Percentiles rank a stretch among this genome's conserved stretches.
Evolutionary conservation across 179 eudicot species (phyloP).

Genomic region (Silene noctiflora): DNA sequence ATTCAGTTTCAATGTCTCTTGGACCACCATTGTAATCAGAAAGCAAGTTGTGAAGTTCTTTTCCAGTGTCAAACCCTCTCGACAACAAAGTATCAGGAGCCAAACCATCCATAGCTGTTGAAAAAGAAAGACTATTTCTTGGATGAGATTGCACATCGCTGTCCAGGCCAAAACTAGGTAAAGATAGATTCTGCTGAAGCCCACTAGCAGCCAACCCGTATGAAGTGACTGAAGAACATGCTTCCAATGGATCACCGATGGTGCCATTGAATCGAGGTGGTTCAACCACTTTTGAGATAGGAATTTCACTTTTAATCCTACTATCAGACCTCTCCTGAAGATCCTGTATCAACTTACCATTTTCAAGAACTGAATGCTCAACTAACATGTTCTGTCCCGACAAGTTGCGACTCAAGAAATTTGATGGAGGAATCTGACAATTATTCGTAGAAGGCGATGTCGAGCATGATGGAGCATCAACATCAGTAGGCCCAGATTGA

Average conservation of each 20-base stretch:
- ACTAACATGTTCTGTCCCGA: conserved; percentile 39
- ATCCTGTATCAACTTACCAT: conserved; percentile 43
- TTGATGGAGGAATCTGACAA: conserved; percentile 53
- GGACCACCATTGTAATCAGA: conserved; percentile 60
- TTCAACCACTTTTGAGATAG: conserved; percentile 46
- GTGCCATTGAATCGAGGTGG: conserved; percentile 52
- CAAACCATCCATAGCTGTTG: conserved; percentile 52
- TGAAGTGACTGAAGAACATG: conserved; percentile 75
- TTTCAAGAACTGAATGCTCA: conserved; percentile 46
- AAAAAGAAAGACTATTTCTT: conserved; percentile 51
- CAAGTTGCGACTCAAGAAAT: conserved; percentile 49
- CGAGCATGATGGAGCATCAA: conserved; percentile 84
- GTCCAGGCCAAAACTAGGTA: conserved; percentile 59
- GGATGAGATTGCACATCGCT: conserved; percentile 79
- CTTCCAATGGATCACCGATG: conserved; percentile 63
- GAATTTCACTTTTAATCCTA: conserved; percentile 55
- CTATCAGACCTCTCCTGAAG: conserved; percentile 48
- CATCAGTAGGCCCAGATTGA: conserved; percentile 55
- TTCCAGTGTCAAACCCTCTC: conserved; percentile 83
- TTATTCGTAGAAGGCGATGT: conserved; percentile 83
- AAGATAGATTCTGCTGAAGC: conserved; percentile 59
- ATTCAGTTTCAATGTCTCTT: conserved; percentile 73
- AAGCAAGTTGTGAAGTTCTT: conserved; percentile 70
- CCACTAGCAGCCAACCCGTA: conserved; percentile 73
- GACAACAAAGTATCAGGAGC: conserved; percentile 88